Base-by-base conservation (phyloP, 2,329 filamentous ascomycete species). In the Alternaria brassicicola region DNA sequence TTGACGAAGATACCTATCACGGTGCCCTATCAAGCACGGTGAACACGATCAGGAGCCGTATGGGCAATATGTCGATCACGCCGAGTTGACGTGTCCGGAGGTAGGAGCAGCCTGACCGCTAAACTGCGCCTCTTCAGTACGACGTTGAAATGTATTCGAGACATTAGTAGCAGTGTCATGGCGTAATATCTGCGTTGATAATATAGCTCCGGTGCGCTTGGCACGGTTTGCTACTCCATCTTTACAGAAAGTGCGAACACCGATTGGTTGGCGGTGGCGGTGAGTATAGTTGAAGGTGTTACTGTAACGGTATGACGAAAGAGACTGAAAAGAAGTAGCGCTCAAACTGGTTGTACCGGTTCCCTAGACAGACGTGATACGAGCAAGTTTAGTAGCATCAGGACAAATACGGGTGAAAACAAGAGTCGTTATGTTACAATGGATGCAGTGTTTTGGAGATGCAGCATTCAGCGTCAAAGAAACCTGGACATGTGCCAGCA, bases 261-360 rank as follows among this genome's bases (percentile, higher is more conserved):
- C 30, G 3, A 60, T 52, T 60, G 61, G 58, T 10, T 23, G 36
- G n/a, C 21, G 38, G 55, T 46, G 51, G 61, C 58, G 61, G 56
- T 66, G 63, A 62, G 53, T 21, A 30, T 47, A 47, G 51, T 45
- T 49, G 35, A 13, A 39, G 26, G 58, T 66, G 54, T 35, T 39
- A 64, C 56, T 50, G 59, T 55, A 60, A 66, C 61, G 12, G 61
- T 65, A 55, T 55, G 63, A 65, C 63, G 47, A 47, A 53, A 39
- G 36, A 50, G 26, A 25, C 31, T 56, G 41, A 26, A 46, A 13
- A 38, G 17, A 39, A 39, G 38, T 45, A 58, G 46, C 38, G 30
- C 42, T 25, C 45, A 45, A 26, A 50, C 28, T 15, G 25, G 55
- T 55, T n/a, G 55, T 35, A 58, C 55, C 42, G 12, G 21, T 39